Conservation (phyloP, 1,284 basidiomycete genomes). For the Malassezia nana region DNA sequence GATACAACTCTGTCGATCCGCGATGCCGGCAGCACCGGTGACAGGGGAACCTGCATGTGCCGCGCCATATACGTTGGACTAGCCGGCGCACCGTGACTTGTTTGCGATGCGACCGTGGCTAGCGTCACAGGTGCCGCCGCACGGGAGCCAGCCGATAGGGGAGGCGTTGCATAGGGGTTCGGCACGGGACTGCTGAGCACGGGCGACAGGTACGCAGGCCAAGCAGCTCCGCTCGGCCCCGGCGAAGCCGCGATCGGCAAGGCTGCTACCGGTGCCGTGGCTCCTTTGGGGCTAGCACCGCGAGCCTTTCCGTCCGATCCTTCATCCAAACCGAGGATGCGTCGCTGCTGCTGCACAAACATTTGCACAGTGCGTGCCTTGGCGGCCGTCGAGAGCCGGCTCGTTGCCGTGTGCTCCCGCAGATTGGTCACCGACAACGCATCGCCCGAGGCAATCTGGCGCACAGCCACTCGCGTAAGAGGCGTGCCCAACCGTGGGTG, state of each 20-base stretch:
- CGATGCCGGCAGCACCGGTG: neutral
- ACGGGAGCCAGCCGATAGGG: neutral
- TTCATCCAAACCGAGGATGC: conserved; percentile 22
- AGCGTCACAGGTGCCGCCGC: neutral
- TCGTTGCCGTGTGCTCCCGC: conserved; percentile 75
- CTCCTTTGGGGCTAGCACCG: neutral
- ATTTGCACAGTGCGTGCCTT: neutral
- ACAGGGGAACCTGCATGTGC: neutral
- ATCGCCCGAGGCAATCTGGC: conserved; percentile 46
- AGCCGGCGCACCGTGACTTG: neutral
- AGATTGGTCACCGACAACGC: conserved; percentile 52
- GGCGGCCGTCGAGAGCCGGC: conserved; percentile 49
- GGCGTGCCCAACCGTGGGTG: conserved; percentile 16
- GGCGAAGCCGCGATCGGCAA: neutral
- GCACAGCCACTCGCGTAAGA: conserved; percentile 58
- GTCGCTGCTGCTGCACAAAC: conserved; percentile 9
- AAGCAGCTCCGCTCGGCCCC: neutral
- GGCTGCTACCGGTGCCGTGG: neutral
- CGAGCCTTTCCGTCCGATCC: neutral
- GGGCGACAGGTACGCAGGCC: neutral
- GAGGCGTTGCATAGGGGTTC: neutral
- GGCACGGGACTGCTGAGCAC: conserved; percentile 2
- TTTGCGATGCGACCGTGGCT: neutral
- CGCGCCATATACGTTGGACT: neutral
- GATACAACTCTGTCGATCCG: too few relatives aligned